Evolutionary conservation across 1,284 basidiomycete genomes (phyloP).

Genomic region (Moniliella sp.): DNA sequence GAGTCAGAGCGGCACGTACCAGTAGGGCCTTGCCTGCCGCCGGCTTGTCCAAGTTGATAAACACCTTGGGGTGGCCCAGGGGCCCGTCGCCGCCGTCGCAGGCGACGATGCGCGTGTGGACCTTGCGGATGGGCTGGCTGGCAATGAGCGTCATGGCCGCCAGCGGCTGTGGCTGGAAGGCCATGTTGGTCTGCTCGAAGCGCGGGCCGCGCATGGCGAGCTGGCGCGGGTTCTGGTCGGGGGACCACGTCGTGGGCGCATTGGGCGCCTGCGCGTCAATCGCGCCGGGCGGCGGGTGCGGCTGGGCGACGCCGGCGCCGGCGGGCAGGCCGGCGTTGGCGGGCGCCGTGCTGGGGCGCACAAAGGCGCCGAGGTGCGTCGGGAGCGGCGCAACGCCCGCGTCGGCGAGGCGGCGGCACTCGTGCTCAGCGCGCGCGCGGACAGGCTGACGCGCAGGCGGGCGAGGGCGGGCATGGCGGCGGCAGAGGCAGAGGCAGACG

Average conservation of each 20-base stretch:
- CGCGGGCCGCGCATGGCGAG: constrained; percentile 45
- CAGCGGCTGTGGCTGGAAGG: constrained; percentile 66
- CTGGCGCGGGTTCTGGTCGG: constrained; percentile 39
- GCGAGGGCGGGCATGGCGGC: no score
- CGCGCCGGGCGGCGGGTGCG: constrained; percentile 14
- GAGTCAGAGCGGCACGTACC: no score
- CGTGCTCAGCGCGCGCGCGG: no score
- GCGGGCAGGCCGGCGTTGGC: neutral
- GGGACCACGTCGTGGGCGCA: constrained; percentile 19
- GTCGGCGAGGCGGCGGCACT: no score
- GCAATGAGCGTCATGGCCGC: constrained; percentile 74
- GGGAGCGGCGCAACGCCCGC: no score
- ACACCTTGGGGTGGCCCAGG: constrained; percentile 85
- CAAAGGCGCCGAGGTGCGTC: neutral
- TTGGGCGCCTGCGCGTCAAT: constrained; percentile 18
- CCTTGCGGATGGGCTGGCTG: constrained; percentile 61
- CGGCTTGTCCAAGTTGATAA: constrained; percentile 56
- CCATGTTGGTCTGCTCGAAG: constrained; percentile 73
- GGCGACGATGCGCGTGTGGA: constrained; percentile 57
- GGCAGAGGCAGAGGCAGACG: no score
- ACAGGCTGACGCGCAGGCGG: no score
- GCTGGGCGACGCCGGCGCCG: constrained; percentile 13
- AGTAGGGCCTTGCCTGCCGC: constrained; percentile 27
- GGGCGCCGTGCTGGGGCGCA: neutral
- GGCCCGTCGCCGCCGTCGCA: constrained; percentile 71